Conservation (phyloP, 768 basidiomycete genomes). For the Wakefieldia striispora region DNA sequence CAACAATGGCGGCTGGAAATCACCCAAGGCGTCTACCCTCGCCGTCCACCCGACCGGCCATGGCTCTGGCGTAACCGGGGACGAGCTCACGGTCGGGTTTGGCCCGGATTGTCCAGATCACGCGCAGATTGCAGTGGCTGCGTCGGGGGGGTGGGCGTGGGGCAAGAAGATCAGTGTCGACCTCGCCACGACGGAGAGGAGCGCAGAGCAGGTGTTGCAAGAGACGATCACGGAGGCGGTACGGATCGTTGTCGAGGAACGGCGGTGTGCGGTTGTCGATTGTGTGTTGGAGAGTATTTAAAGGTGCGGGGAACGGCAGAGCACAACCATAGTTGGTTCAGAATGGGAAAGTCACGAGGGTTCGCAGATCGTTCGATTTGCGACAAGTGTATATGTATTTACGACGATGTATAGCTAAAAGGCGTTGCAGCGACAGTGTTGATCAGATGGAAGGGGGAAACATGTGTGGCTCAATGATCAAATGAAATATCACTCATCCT, state of each 20-base stretch:
- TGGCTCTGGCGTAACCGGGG: constrained; percentile 44
- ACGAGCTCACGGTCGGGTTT: constrained; percentile 59
- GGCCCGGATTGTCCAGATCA: constrained; percentile 63
- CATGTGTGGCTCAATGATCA: no score
- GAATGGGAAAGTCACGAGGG: no score
- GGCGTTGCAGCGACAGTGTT: no score
- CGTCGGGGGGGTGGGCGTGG: constrained; percentile 69
- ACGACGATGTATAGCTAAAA: no score
- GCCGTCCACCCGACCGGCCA: constrained; percentile 59
- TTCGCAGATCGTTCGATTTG: no score
- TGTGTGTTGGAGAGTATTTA: constrained; percentile 49
- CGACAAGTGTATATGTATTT: no score
- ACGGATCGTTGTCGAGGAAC: constrained; percentile 52
- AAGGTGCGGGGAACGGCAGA: no score
- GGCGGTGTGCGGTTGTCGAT: constrained; percentile 64
- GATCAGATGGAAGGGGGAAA: no score
- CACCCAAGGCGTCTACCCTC: constrained; percentile 63
- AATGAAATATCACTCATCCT: no score
- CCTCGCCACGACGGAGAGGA: constrained; percentile 24
- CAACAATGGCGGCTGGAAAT: constrained; percentile 73
- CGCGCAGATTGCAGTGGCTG: constrained; percentile 60
- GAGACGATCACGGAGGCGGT: constrained; percentile 48
- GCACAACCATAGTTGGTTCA: no score
- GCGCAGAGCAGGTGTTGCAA: constrained; percentile 25
- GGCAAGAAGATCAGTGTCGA: constrained; percentile 37